Base-by-base conservation (phyloP, 352 stramenopile species). In the Pythium oligandrum region DNA sequence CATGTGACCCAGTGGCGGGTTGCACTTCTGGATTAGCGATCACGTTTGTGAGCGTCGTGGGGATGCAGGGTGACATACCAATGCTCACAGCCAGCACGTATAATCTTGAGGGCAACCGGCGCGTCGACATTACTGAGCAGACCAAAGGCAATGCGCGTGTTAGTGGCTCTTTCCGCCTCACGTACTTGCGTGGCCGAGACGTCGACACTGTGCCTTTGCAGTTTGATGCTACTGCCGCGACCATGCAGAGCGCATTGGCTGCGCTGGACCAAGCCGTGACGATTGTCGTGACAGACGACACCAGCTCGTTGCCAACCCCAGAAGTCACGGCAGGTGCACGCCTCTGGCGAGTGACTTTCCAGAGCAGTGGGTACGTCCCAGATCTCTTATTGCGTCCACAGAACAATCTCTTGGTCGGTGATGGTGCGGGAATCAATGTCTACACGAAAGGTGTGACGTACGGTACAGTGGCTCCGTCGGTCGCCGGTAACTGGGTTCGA, bases 281-380 rank as follows among this genome's bases (percentile, higher is more conserved):
- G 1, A 66, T 90, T 26, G 58, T 73, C 9, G 85, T 98, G 12
- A 71, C 63, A 1, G 89, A 97, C 38, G 74, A 59, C 30, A 73
- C 77, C 1, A 61, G 61, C 0, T 55, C 59, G 3, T 63, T 96
- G n/a, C 55, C 66, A 5, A 8, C 59, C 33, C 44, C 49, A 9
- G 73, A 88, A 2, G 51, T 61, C 3, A 57, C 55, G 0, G 71
- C 57, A 0, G 79, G 77, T 2, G 71, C 75, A 11, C 78, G 78
- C 6, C 78, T 98, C 44, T 98, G 90, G 79, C 62, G 66, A 11
- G 87, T 98, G 4, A 91, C 88, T 6, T 98, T 98, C 66, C 46
- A 73, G 9, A 85, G 97, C 45, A 89, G 86, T 46, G 95, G 95
- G 4, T 82, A 96, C 58, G 75, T 98, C 1, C 88, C 96, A n/a